These are phyloP conservation scores for Melanogaster broomeanus DNA, from an alignment of 768 basidiomycete genomes.

Conservation along the genomic window DNA sequence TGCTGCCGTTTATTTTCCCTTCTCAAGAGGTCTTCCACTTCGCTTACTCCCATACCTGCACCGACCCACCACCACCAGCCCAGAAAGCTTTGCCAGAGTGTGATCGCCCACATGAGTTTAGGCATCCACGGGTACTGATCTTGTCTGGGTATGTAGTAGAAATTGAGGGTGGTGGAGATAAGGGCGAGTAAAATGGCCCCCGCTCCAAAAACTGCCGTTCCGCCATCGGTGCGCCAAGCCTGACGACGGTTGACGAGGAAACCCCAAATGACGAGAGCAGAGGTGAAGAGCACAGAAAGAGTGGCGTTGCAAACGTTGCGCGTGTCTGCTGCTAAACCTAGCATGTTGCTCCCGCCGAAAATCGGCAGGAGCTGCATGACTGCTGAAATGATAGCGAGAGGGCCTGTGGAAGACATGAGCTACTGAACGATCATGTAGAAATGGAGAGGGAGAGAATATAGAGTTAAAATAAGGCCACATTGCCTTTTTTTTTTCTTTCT, in stretches of 20 bases:
- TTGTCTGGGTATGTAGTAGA: constrained; percentile 80
- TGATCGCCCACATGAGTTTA: constrained; percentile 83
- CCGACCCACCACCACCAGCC: constrained; percentile 99
- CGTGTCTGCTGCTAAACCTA: constrained; percentile 66
- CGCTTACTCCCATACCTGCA: constrained; percentile 78
- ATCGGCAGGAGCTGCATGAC: constrained; percentile 84
- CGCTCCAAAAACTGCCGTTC: constrained; percentile 90
- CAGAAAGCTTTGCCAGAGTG: constrained; percentile 96
- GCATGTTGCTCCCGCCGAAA: constrained; percentile 34
- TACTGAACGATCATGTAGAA: too few relatives aligned
- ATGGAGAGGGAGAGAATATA: neutral
- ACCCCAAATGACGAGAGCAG: constrained; percentile 91
- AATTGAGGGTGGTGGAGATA: constrained; percentile 81
- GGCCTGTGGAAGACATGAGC: constrained; percentile 46
- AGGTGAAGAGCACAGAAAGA: constrained; percentile 91
- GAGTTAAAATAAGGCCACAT: too few relatives aligned
- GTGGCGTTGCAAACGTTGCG: constrained; percentile 96
- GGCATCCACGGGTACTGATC: constrained; percentile 94
- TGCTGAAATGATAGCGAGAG: constrained; percentile 82
- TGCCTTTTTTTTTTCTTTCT: too few relatives aligned
- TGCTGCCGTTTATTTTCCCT: constrained; percentile 56
- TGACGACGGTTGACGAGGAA: constrained; percentile 83
- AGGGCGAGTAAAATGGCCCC: constrained; percentile 84
- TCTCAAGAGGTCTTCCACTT: constrained; percentile 63
- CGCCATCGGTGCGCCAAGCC: constrained; percentile 97